Evolutionary conservation across 495 filamentous ascomycete genomes (phyloP).

Genomic region (Tuber indicum): DNA sequence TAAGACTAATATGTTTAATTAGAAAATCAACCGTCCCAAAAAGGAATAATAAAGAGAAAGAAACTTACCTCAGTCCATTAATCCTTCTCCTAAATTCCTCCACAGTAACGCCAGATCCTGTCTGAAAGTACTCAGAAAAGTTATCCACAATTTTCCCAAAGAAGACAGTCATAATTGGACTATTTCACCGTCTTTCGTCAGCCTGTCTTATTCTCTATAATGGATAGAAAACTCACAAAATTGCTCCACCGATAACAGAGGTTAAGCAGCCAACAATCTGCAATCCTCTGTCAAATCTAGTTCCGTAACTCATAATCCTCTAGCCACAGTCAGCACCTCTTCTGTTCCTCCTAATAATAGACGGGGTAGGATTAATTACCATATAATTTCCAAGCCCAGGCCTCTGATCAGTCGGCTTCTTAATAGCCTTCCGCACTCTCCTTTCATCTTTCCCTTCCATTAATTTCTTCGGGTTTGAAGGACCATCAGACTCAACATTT

Average conservation of each 20-base stretch:
- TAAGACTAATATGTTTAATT: slow-evolving; percentile 23
- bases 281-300: slow-evolving; percentile 13
- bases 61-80: slow-evolving; percentile 29
- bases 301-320: slow-evolving; percentile 31
- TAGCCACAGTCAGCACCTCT: neutral
- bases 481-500: neutral
- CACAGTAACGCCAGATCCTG: slow-evolving; percentile 18
- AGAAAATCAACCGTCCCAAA: neutral
- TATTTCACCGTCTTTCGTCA: slow-evolving; percentile 3
- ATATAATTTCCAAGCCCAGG: neutral
- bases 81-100: slow-evolving; percentile 36
- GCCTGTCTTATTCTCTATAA: neutral
- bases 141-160: slow-evolving; percentile 36
- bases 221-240: slow-evolving; percentile 20
- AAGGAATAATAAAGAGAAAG: neutral
- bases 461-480: neutral
- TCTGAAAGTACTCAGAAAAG: slow-evolving; percentile 18
- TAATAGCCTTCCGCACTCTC: neutral
- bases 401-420: neutral
- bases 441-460: neutral
- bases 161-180: slow-evolving; percentile 42
- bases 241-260: slow-evolving; percentile 17
- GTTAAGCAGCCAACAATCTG: slow-evolving; percentile 23
- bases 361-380: neutral
- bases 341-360: neutral